A percentile compares a stretch with the other conserved stretches of the same genome.
phyloP scores from a whole-genome alignment of 352 stramenopile species.

The Pythium aphanidermatum region DNA sequence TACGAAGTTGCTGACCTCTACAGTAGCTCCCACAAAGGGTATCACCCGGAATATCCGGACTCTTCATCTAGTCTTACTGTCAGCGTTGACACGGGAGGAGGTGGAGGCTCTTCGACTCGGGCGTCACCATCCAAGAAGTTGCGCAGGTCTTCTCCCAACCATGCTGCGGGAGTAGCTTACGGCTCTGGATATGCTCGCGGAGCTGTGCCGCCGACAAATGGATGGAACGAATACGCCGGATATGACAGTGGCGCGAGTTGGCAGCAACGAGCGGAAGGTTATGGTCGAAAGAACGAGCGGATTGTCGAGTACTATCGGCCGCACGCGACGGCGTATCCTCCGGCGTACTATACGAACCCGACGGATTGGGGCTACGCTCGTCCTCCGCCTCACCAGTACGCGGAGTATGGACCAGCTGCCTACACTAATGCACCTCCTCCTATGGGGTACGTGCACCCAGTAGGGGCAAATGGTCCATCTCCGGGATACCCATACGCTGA shows the following conservation, averaged over 20 bases:
- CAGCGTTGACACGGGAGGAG: no score
- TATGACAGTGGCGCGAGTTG: slow-evolving; percentile 1
- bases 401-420: background rate
- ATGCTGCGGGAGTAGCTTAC: background rate
- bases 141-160: slow-evolving; percentile 11
- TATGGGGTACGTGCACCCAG: background rate
- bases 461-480: background rate
- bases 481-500: background rate
- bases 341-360: slow-evolving; percentile 9
- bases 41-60: slow-evolving; percentile 14
- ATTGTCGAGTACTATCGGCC: slow-evolving; percentile 20
- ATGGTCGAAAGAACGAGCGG: slow-evolving; percentile 15
- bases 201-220: background rate
- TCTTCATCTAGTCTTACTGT: no score
- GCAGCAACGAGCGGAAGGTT: slow-evolving; percentile 3
- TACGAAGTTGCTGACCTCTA: slow-evolving; percentile 68
- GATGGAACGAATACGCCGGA: slow-evolving; percentile 9
- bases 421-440: background rate
- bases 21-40: slow-evolving; percentile 39
- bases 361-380: background rate
- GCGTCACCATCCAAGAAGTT: slow-evolving; percentile 14
- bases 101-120: no score
- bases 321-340: slow-evolving; percentile 1
- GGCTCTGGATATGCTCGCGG: no score
- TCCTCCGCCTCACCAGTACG: slow-evolving; percentile 3